phyloP scores from a whole-genome alignment of 2,329 filamentous ascomycete genomes.

The Didymella lethalis region DNA sequence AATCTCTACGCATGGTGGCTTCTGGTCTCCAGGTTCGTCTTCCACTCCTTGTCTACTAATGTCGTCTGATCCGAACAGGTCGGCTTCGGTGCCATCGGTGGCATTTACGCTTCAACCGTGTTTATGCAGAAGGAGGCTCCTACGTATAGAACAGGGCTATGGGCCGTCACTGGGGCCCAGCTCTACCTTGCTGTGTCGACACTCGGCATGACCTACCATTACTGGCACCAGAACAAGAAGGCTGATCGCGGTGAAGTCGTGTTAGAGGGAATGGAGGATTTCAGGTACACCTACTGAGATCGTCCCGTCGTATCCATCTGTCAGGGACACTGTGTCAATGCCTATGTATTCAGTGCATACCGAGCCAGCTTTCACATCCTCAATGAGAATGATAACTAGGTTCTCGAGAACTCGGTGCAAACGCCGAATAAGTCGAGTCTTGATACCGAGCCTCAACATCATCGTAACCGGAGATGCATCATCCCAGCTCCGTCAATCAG shows the following conservation, averaged over 20 bases:
- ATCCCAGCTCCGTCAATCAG: conserved; percentile 3
- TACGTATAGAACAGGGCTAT: background rate
- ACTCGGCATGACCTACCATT: background rate
- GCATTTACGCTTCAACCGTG: background rate
- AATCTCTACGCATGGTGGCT: background rate
- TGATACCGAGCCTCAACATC: background rate
- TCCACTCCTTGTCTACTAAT: background rate
- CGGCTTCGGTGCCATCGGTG: background rate
- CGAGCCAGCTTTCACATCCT: too few species aligned
- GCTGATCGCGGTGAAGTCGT: background rate
- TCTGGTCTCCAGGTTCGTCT: background rate
- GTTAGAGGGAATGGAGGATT: background rate
- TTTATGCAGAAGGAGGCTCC: background rate
- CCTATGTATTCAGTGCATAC: too few species aligned
- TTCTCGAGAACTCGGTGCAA: too few species aligned
- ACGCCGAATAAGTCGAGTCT: too few species aligned
- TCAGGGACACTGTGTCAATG: too few species aligned
- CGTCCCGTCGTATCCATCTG: too few species aligned
- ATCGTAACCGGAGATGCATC: conserved; percentile 2
- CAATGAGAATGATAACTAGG: too few species aligned
- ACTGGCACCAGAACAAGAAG: background rate
- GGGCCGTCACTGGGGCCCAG: background rate
- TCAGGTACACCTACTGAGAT: background rate
- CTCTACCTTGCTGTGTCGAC: background rate
- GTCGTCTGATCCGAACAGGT: background rate